Percentiles rank a stretch among this genome's conserved stretches.
Conservation (phyloP, 331 rosid species). For the Malus hybrid region DNA sequence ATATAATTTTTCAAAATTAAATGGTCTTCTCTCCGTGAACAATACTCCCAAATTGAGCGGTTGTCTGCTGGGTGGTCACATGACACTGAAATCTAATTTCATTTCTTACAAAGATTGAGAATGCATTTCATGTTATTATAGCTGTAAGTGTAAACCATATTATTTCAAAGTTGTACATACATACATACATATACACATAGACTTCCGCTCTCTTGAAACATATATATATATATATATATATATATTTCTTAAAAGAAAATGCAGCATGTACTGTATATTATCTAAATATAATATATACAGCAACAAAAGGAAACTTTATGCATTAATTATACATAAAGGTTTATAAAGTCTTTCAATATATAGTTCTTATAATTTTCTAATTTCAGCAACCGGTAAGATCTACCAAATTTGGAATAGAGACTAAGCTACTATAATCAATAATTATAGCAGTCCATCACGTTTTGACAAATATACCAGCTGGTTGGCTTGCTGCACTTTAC, state of each 20-base stretch:
- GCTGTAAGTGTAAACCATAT: background rate
- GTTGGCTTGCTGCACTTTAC: too few species aligned
- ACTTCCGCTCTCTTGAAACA: too few species aligned
- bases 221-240: too few species aligned
- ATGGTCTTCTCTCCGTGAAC: background rate
- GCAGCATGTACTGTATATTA: too few species aligned
- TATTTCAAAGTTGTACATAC: background rate
- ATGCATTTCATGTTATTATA: background rate
- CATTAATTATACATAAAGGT: background rate
- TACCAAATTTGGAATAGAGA: background rate
- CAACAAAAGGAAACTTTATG: background rate
- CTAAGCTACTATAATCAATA: background rate
- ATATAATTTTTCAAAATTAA: too few species aligned
- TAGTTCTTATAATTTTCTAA: background rate
- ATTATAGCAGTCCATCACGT: too few species aligned
- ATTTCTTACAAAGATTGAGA: background rate
- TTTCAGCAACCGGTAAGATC: background rate
- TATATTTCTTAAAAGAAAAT: too few species aligned
- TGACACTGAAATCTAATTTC: constrained; percentile 6
- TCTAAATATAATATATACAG: background rate
- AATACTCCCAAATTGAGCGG: constrained; percentile 18
- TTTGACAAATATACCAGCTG: too few species aligned
- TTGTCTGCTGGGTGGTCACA: constrained; percentile 30
- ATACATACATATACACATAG: too few species aligned
- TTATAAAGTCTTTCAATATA: too few species aligned